Conservation (phyloP, 805 yeast species). For the Wickerhamiella sergipiensis region DNA sequence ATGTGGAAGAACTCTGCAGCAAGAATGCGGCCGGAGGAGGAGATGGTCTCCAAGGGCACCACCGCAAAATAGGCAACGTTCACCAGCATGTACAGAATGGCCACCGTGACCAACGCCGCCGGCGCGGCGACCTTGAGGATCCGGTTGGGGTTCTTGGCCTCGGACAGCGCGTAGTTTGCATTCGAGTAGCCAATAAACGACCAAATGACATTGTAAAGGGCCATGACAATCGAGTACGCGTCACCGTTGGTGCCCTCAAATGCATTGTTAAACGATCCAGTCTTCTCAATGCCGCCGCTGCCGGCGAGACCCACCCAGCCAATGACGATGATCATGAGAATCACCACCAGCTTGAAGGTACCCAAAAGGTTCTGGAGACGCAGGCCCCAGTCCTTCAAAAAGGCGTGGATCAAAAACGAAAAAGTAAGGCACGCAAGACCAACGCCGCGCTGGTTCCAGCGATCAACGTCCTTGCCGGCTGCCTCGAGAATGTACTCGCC, state of each 20-base stretch:
- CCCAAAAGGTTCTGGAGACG: conserved; percentile 55
- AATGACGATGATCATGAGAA: conserved; percentile 53
- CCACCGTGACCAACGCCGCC: conserved; percentile 44
- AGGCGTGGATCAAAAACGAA: conserved; percentile 48
- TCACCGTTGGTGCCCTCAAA: conserved; percentile 29
- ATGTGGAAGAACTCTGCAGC: conserved; percentile 65
- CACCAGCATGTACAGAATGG: conserved; percentile 58
- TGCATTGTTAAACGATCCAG: conserved; percentile 47
- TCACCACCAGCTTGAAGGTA: conserved; percentile 56
- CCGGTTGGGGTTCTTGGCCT: conserved; percentile 57
- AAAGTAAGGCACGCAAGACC: conserved; percentile 64
- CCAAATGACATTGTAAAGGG: conserved; percentile 74
- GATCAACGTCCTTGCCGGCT: conserved; percentile 49
- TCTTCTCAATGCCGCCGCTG: conserved; percentile 36
- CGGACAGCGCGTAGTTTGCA: conserved; percentile 73
- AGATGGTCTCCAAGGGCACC: conserved; percentile 32
- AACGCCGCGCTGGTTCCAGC: conserved; percentile 68
- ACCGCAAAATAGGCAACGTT: conserved; percentile 55
- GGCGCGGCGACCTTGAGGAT: conserved; percentile 68
- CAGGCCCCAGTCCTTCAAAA: conserved; percentile 52
- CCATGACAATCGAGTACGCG: conserved; percentile 37
- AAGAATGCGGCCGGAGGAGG: conserved; percentile 48
- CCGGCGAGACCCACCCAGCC: conserved; percentile 77
- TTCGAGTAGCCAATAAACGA: conserved; percentile 74
- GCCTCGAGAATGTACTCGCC: conserved; percentile 69